Base-by-base conservation (phyloP, 495 filamentous ascomycete species). In the Penicillium turbatum region DNA sequence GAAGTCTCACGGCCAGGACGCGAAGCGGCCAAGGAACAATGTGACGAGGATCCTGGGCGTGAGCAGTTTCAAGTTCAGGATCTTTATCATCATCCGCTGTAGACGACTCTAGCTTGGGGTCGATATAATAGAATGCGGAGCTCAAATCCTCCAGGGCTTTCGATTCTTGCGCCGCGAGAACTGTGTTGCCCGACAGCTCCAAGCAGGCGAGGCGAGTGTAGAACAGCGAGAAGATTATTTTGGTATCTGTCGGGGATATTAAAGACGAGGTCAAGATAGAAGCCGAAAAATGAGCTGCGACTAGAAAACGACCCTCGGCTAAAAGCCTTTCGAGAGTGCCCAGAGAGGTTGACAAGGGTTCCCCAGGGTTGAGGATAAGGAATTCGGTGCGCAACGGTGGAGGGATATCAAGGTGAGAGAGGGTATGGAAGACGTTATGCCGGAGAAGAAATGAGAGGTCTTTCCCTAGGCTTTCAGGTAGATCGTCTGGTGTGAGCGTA, bases 1-100 rank as follows among this genome's bases (percentile, higher is more conserved):
- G 90, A 30, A 97, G 77, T 3, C 92, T 77, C 19, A 96, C 86
- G 2, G 82, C 84, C 9, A 97, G 74, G 2, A 96, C 80, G 5
- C 92, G 80, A 41, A 98, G 77, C 43, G 86, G 84, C 93, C 93
- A 98, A 7, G 92, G 92, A 0, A 89, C 86, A 3, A 92, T 76
- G 67, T 86, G 84, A 24, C 59, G 65, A 51, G 57, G 59, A 30
- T 64, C 45, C 9, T 36, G 60, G 48, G 54, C 19, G 57, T 61
- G 38, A 61, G 55, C 11, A 56, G 63, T 34, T 62, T 74, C 19
- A 71, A 79, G 17, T 60, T 66, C 6, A 55, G 64, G 34, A 62
- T 74, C 13, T 71, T 79, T 15, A 61, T 67, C 5, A 71, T 69
- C 55, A 77, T 58, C 52, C 9, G 48, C 11, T 17, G 67, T 58